A percentile compares a stretch with the other conserved stretches of the same genome.
phyloP scores from a whole-genome alignment of 1,284 basidiomycete genomes.

The Xerocomus amazonicus region DNA sequence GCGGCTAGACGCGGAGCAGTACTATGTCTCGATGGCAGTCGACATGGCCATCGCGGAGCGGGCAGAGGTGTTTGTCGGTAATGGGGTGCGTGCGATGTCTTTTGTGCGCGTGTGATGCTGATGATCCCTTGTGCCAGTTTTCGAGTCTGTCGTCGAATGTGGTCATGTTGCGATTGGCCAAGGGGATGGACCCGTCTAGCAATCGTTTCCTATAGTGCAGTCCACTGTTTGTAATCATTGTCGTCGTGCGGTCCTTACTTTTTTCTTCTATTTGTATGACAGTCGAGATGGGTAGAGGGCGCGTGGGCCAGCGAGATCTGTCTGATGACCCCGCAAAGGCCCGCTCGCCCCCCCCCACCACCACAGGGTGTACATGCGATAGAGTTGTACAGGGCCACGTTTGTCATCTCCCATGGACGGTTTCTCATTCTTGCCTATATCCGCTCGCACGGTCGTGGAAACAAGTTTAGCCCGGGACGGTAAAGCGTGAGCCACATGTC shows the following conservation, averaged over 20 bases:
- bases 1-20: conserved; percentile 44
- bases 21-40: conserved; percentile 55
- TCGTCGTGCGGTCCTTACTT: neutral
- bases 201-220: conserved; percentile 41
- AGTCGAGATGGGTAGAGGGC: neutral
- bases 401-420: too few species aligned
- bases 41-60: conserved; percentile 70
- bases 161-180: conserved; percentile 51
- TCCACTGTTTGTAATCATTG: neutral
- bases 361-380: too few species aligned
- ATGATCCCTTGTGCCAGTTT: conserved; percentile 38
- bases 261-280: neutral
- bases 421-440: too few species aligned
- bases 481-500: too few species aligned
- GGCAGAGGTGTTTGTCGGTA: conserved; percentile 71
- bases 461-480: too few species aligned
- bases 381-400: too few species aligned
- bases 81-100: conserved; percentile 43
- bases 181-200: conserved; percentile 35
- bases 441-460: too few species aligned
- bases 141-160: conserved; percentile 57
- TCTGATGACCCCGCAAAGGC: too few species aligned
- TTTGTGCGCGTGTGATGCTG: neutral
- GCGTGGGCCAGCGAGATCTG: too few species aligned
- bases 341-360: too few species aligned